Conservation (phyloP, 768 basidiomycete genomes). For the Cystobasidium ongulense region DNA sequence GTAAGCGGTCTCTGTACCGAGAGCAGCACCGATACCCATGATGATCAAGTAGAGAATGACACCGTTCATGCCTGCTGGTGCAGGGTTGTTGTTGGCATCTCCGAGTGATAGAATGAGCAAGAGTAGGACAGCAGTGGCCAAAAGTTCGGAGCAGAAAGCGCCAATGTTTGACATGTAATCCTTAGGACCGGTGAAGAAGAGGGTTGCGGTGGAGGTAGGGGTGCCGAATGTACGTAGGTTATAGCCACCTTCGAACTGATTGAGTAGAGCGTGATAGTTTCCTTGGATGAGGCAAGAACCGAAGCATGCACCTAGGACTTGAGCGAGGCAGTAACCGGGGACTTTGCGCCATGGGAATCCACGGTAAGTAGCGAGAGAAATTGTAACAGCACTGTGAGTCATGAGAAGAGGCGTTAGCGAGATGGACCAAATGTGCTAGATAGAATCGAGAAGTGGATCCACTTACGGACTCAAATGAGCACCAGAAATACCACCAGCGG, state of each 20-base stretch:
- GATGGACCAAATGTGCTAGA: not conserved
- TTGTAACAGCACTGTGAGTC: not conserved
- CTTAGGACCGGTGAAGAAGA: conserved; percentile 13
- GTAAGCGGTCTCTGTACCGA: conserved; percentile 30
- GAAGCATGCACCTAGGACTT: conserved; percentile 23
- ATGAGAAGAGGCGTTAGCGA: not conserved
- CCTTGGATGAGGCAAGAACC: conserved; percentile 21
- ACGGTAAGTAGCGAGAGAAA: conserved; percentile 9
- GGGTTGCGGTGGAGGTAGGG: conserved; percentile 4
- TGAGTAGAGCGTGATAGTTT: conserved; percentile 12
- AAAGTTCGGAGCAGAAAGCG: conserved; percentile 30
- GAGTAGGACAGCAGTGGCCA: conserved; percentile 25
- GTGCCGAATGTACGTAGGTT: conserved; percentile 15
- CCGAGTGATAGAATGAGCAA: conserved; percentile 25
- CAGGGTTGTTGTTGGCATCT: conserved; percentile 31
- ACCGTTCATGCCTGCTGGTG: conserved; percentile 28
- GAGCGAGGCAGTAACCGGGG: conserved; percentile 11
- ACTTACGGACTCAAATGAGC: conserved; percentile 26
- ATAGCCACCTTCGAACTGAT: conserved; percentile 17
- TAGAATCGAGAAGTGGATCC: not conserved
- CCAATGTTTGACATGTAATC: conserved; percentile 18
- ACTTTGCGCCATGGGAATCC: conserved; percentile 32
- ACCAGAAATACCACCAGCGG: conserved; percentile 34
- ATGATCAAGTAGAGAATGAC: conserved; percentile 27
- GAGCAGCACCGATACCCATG: conserved; percentile 29